Base-by-base conservation (phyloP, 441 rosid genomes). In the Eruca vesicaria region DNA sequence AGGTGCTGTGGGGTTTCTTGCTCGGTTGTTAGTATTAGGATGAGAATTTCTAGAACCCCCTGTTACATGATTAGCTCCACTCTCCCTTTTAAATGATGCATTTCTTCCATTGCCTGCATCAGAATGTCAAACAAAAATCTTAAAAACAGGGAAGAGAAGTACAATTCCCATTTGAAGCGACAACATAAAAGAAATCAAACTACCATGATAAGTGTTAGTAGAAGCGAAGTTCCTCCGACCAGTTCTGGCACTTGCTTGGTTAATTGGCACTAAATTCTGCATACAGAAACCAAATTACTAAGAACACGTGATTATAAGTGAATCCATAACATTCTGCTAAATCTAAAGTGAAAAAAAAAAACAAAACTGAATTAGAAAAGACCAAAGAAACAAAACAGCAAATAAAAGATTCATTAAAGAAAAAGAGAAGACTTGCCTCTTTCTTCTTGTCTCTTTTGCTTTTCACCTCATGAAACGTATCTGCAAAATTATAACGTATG, bases 381-480 rank as follows among this genome's bases (percentile, higher is more conserved):
- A 55, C 15, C 14, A 68, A 67, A 5, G 7, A 6, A 11, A 55
- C 9, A 29, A 16, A 66, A 65, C 12, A 2, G 14, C n/a, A 59
- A 6, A 60, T 21, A 45, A 68, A 5, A 53, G 50, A 59, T 59
- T 58, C 68, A 58, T 19, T n/a, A n/a, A 35, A 11, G 65, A 52
- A 16, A 10, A 14, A 33, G 6, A 69, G 35, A 33, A 78, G 9
- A 67, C 79, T 81, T 80, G 87, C 98, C 97, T 89, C 93, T 66
- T 86, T 92, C 80, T 75, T 89, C 76, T 82, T 71, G 63, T 85
- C 86, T 15, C 79, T 85, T 72, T 84, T 92, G 70, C 88, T 90
- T 80, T 79, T 87, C 71, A 94, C 99, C 84, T 92, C 93, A 55
- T 92, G 97, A 81, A 92, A 94, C 26, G 97, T 94, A 85, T 94